Percentiles rank a stretch among this genome's conserved stretches.
phyloP scores from a whole-genome alignment of 495 filamentous ascomycete genomes.

The Talaromyces wortmannii region DNA sequence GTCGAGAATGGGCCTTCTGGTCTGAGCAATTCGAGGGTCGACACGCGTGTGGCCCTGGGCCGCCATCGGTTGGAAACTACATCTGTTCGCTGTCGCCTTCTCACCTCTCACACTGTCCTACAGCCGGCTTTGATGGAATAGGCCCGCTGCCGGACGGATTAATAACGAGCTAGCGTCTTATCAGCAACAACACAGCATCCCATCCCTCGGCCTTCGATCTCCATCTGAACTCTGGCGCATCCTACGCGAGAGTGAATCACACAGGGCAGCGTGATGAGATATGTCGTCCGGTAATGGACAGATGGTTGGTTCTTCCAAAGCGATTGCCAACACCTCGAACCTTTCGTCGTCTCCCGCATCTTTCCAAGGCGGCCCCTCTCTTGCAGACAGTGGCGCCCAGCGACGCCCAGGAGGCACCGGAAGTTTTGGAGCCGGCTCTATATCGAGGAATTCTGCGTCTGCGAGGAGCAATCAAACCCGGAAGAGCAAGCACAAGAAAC shows the following conservation, averaged over 20 bases:
- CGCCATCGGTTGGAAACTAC: background rate
- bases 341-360: conserved; percentile 28
- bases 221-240: too few relatives aligned
- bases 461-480: conserved; percentile 66
- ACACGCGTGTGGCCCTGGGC: conserved; percentile 1
- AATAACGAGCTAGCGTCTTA: too few relatives aligned
- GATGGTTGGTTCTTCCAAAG: conserved; percentile 35
- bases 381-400: conserved; percentile 47
- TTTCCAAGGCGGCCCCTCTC: conserved; percentile 25
- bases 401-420: conserved; percentile 57
- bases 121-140: too few relatives aligned
- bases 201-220: too few relatives aligned
- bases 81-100: too few relatives aligned
- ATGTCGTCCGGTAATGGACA: conserved; percentile 47
- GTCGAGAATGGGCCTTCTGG: background rate
- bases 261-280: conserved; percentile 7
- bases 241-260: background rate
- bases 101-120: too few relatives aligned
- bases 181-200: too few relatives aligned
- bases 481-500: conserved; percentile 66
- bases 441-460: conserved; percentile 42
- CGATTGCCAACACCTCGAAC: conserved; percentile 27
- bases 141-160: too few relatives aligned
- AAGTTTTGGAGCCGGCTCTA: conserved; percentile 54
- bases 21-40: background rate